Percentiles rank a stretch among this genome's conserved stretches.
Conservation (phyloP, 352 stramenopile species). For the Vaucheria bursata region DNA sequence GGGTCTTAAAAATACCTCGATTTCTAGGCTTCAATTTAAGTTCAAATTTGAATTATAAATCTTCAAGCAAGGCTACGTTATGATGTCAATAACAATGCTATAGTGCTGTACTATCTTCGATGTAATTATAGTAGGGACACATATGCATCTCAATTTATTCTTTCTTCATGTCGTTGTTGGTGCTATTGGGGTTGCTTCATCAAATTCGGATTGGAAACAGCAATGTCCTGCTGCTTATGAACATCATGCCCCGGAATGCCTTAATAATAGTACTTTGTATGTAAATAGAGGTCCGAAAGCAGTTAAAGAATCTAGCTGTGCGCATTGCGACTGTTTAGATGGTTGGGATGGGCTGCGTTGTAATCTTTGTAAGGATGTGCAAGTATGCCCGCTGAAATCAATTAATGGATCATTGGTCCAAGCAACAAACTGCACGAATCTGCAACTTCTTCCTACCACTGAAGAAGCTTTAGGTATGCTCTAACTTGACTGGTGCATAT, state of each 20-base stretch:
- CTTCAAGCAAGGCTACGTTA: too few relatives aligned
- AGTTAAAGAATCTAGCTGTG: slow-evolving; percentile 23
- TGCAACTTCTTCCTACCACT: background rate
- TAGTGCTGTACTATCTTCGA: too few relatives aligned
- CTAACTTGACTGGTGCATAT: too few relatives aligned
- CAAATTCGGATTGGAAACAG: too few relatives aligned
- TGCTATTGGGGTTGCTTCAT: too few relatives aligned
- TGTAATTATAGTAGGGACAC: too few relatives aligned
- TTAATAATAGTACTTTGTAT: background rate
- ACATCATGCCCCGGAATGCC: background rate
- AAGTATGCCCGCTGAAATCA: slow-evolving; percentile 13
- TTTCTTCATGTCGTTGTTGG: too few relatives aligned
- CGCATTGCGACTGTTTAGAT: slow-evolving; percentile 27
- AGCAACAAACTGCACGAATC: background rate
- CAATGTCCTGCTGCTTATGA: background rate
- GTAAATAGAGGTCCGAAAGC: slow-evolving; percentile 18
- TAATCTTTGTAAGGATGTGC: slow-evolving; percentile 18
- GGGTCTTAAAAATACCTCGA: too few relatives aligned
- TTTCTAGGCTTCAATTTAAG: too few relatives aligned
- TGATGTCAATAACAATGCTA: too few relatives aligned
- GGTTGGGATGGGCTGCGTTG: slow-evolving; percentile 23
- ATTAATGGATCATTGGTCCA: slow-evolving; percentile 21
- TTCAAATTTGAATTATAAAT: too few relatives aligned
- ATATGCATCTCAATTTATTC: too few relatives aligned
- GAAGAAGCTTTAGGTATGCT: background rate